These are phyloP conservation scores for Cutaneotrichosporon curvatum DNA, from an alignment of 1,284 basidiomycete genomes.

Conservation along the genomic window DNA sequence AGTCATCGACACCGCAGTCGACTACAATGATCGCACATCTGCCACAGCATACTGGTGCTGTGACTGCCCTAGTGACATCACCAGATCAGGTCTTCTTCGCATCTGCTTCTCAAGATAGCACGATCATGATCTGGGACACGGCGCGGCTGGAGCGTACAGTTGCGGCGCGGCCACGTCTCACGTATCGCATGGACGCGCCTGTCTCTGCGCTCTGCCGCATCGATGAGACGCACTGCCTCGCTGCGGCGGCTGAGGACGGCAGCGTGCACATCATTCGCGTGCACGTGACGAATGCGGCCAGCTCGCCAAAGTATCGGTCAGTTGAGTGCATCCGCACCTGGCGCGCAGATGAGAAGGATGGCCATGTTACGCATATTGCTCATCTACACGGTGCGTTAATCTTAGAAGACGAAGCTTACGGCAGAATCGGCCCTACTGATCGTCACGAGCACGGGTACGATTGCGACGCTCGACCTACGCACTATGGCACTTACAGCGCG, in stretches of 20 bases:
- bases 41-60: slow-evolving; percentile 69
- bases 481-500: slow-evolving; percentile 70
- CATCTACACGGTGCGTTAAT: slow-evolving; percentile 30
- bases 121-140: slow-evolving; percentile 76
- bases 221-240: slow-evolving; percentile 78
- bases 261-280: slow-evolving; percentile 76
- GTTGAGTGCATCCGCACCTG: slow-evolving; percentile 57
- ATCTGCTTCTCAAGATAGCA: slow-evolving; percentile 76
- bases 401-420: slow-evolving; percentile 6
- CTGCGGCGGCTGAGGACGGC: slow-evolving; percentile 77
- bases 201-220: slow-evolving; percentile 74
- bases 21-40: slow-evolving; percentile 76
- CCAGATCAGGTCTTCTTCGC: slow-evolving; percentile 94
- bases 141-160: slow-evolving; percentile 69
- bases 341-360: slow-evolving; percentile 23
- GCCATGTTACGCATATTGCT: slow-evolving; percentile 27
- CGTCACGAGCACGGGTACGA: slow-evolving; percentile 70
- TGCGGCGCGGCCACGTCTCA: slow-evolving; percentile 42
- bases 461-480: slow-evolving; percentile 75
- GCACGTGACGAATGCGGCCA: slow-evolving; percentile 57
- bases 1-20: slow-evolving; percentile 54
- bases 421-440: slow-evolving; percentile 57
- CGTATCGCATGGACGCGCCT: slow-evolving; percentile 51
- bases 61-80: slow-evolving; percentile 77
- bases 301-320: slow-evolving; percentile 66